Percentiles rank a stretch among this genome's conserved stretches.
phyloP scores from a whole-genome alignment of 164 flowering plant genomes.

The Stephania yunnanensis region DNA sequence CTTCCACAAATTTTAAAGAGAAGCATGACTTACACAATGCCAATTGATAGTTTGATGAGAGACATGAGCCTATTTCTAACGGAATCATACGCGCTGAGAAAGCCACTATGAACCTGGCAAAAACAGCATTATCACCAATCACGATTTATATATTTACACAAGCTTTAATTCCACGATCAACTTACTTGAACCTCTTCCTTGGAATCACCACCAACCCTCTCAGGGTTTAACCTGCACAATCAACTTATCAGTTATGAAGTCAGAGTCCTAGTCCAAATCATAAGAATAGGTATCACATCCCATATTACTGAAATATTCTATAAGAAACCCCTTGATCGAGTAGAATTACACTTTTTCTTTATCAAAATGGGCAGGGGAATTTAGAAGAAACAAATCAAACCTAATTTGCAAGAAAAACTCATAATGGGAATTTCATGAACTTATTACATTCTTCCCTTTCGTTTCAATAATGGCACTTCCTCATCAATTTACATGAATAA shows the following conservation, averaged over 20 bases:
- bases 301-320: neutral
- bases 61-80: constrained; percentile 71
- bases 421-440: neutral
- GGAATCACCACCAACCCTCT: constrained; percentile 90
- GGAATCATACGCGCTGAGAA: constrained; percentile 92
- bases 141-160: neutral
- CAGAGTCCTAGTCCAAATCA: neutral
- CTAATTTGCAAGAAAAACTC: neutral
- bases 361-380: neutral
- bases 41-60: constrained; percentile 61
- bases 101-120: constrained; percentile 91
- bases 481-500: neutral
- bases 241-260: neutral
- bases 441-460: neutral
- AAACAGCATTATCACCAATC: constrained; percentile 3
- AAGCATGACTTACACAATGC: constrained; percentile 46
- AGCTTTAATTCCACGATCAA: neutral
- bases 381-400: neutral
- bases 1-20: neutral
- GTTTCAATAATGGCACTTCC: neutral
- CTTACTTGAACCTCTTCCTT: constrained; percentile 90
- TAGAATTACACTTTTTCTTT: neutral
- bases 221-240: constrained; percentile 73
- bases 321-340: neutral
- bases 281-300: neutral